These are phyloP conservation scores for Cercophora sp. DNA, from an alignment of 495 filamentous ascomycete species.

Conservation along the genomic window DNA sequence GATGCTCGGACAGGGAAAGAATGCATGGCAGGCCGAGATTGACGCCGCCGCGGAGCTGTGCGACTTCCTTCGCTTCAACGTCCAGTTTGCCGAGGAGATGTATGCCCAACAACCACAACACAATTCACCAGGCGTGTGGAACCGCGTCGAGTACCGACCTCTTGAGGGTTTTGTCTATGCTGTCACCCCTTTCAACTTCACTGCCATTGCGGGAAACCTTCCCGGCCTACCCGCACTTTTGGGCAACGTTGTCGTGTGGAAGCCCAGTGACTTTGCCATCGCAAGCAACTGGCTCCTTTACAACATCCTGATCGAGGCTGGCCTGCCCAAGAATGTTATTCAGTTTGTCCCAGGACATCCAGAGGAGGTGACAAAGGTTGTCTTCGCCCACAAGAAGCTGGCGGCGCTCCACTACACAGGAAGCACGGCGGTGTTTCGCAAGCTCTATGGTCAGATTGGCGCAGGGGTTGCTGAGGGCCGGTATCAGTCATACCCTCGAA, in stretches of 20 bases:
- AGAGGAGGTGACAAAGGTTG: conserved; percentile 64
- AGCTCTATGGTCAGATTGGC: conserved; percentile 67
- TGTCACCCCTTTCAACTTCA: conserved; percentile 87
- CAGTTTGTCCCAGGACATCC: conserved; percentile 82
- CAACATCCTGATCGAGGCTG: conserved; percentile 83
- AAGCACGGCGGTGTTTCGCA: conserved; percentile 75
- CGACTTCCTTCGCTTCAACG: conserved; percentile 89
- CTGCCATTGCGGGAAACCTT: conserved; percentile 77
- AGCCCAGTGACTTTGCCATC: conserved; percentile 75
- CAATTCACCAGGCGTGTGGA: conserved; percentile 76
- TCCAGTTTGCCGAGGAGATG: conserved; percentile 81
- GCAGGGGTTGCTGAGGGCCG: conserved; percentile 61
- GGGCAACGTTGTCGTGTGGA: conserved; percentile 88
- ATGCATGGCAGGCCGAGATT: conserved; percentile 95
- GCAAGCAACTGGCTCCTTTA: conserved; percentile 72
- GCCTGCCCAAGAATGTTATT: conserved; percentile 73
- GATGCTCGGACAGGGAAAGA: conserved; percentile 93
- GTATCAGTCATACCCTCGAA: conserved; percentile 72
- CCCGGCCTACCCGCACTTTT: conserved; percentile 69
- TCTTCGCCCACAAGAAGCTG: conserved; percentile 65
- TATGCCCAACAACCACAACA: conserved; percentile 79
- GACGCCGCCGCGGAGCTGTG: conserved; percentile 87
- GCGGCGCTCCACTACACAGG: conserved; percentile 78
- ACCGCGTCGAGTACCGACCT: conserved; percentile 75
- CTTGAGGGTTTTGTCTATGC: conserved; percentile 87